These are phyloP conservation scores for Bruguiera gymnorhiza DNA, from an alignment of 345 rosid species.

Conservation along the genomic window DNA sequence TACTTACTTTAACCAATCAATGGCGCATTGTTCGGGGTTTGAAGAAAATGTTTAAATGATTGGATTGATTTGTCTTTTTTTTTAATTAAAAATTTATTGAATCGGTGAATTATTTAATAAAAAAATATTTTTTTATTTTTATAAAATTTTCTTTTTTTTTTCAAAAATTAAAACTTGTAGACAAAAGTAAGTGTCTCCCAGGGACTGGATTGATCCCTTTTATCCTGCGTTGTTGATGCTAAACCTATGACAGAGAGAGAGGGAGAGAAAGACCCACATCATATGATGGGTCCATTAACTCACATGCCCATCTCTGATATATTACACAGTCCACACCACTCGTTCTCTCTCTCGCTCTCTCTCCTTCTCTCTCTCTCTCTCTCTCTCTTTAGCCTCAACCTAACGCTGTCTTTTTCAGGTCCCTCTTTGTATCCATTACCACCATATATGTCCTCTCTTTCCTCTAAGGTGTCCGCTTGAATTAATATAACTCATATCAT, in stretches of 20 bases:
- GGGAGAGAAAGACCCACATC: slow-evolving; percentile 25
- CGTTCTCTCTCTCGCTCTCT: slow-evolving; percentile 15
- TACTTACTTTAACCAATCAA: background rate
- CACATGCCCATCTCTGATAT: slow-evolving; percentile 32
- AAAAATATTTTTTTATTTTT: background rate
- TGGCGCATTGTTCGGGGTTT: too few species aligned
- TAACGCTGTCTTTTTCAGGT: slow-evolving; percentile 32
- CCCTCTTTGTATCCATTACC: slow-evolving; percentile 31
- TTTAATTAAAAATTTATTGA: too few species aligned
- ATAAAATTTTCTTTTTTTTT: too few species aligned
- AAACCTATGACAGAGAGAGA: slow-evolving; percentile 2
- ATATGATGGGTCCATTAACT: slow-evolving; percentile 42
- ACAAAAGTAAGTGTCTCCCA: too few species aligned
- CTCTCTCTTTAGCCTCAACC: slow-evolving; percentile 18
- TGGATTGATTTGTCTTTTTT: background rate
- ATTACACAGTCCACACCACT: slow-evolving; percentile 29
- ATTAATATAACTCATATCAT: slow-evolving; percentile 15
- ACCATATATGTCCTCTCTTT: slow-evolving; percentile 21
- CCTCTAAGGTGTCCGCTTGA: slow-evolving; percentile 23
- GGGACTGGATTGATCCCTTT: too few species aligned
- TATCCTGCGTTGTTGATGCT: too few species aligned
- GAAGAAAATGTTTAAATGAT: slow-evolving; percentile 19
- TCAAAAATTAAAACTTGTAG: too few species aligned
- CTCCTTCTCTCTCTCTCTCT: slow-evolving; percentile 16
- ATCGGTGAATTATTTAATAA: background rate